A percentile compares a stretch with the other conserved stretches of the same genome.
Conservation (phyloP, 805 yeast species). For the Candida maltosa region DNA sequence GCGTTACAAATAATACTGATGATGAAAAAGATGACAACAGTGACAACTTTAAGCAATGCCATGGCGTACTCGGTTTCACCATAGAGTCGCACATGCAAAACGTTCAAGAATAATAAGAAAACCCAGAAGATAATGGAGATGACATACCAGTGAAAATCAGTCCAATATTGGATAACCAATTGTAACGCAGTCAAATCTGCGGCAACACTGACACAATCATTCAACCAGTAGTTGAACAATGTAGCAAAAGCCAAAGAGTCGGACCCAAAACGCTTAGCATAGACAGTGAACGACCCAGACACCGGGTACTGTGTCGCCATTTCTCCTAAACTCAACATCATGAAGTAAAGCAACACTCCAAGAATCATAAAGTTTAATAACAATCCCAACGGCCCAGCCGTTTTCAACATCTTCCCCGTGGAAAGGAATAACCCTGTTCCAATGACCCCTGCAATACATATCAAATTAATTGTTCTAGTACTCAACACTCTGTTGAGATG, state of each 20-base stretch:
- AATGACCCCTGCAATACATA: conserved; percentile 34
- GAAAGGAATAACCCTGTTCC: conserved; percentile 35
- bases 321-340: conserved; percentile 54
- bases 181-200: conserved; percentile 47
- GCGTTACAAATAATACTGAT: conserved; percentile 54
- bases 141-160: conserved; percentile 48
- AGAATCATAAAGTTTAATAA: conserved; percentile 32
- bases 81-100: conserved; percentile 36
- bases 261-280: conserved; percentile 47
- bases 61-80: conserved; percentile 41
- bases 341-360: conserved; percentile 46
- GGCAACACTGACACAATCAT: conserved; percentile 48
- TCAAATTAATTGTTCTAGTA: conserved; percentile 30
- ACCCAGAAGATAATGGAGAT: conserved; percentile 54
- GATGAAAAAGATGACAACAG: conserved; percentile 55
- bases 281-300: conserved; percentile 52
- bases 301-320: conserved; percentile 55
- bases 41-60: conserved; percentile 41
- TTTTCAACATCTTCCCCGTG: conserved; percentile 26
- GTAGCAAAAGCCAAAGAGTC: conserved; percentile 52
- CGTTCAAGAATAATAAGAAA: conserved; percentile 40
- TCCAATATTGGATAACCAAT: conserved; percentile 46
- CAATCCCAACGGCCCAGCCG: conserved; percentile 32
- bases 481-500: conserved; percentile 19
- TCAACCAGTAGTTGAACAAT: conserved; percentile 48